Evolutionary conservation across 106 monocot species (phyloP), one percentile per base, ranked within the genome.

Genomic region (Phalaenopsis equestris): DNA sequence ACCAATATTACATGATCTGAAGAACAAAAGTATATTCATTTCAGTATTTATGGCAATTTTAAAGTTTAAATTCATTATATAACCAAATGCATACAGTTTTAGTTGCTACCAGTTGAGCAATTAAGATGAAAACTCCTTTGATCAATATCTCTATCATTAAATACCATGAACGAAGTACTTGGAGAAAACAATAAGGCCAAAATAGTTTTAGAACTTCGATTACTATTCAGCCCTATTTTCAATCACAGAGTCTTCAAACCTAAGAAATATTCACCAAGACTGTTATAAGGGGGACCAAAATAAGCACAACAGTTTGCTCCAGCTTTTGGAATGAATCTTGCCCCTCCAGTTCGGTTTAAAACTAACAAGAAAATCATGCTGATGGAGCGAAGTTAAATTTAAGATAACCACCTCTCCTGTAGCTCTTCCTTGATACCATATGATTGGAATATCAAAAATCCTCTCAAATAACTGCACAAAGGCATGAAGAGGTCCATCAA

Each of bases 401-500:
- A 17, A 84, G 88, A 86, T 4, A 87, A 86, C 81, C 87, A 99
- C 99, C 99, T 99, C 99, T 83, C 99, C 99, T 41, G 88, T 90
- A 86, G 99, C 99, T 88, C 94, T 93, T 42, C 99, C 99, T 81
- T 88, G 90, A 46, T 67, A 81, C 86, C 86, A 90, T 41, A 79
- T 76, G 45, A 89, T 36, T 79, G 99, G 99, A 87, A 99, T 93
- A 80, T 95, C 99, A 77, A 99, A 73, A 77, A 99, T 93, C 76
- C 93, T 86, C 84, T 99, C 99, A 87, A 99, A 92, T 56, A 94
- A 84, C 99, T 99, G 93, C 87, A 93, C 14, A 76, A 81, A 74
- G 75, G 67, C 49, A 88, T 55, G 16, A 57, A 83, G 84, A 7
- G 43, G 43, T 76, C 46, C 24, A 52, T 76, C 76, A 76, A 76